Percentiles rank a stretch among this genome's conserved stretches.
These are phyloP conservation scores for Begonia peltatifolia DNA, from an alignment of 306 rosid genomes.

Conservation along the genomic window DNA sequence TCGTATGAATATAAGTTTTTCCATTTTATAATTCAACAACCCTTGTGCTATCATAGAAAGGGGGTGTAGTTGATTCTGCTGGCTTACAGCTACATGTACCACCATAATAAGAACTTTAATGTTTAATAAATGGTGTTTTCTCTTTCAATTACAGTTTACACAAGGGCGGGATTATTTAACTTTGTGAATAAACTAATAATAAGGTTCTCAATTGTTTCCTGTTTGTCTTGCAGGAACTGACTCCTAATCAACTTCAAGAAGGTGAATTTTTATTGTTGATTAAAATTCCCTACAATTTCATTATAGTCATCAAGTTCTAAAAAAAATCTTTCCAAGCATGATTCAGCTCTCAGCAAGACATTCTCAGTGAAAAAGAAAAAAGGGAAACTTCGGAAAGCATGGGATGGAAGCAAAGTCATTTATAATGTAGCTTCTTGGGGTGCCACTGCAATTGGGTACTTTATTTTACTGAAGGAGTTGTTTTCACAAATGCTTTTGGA, in stretches of 20 bases:
- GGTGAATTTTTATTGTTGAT: conserved; percentile 30
- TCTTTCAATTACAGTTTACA: neutral
- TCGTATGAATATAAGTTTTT: too few relatives aligned
- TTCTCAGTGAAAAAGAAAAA: conserved; percentile 77
- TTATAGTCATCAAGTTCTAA: neutral
- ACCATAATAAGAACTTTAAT: too few relatives aligned
- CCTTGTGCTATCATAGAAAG: too few relatives aligned
- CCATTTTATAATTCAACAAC: too few relatives aligned
- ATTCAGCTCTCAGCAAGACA: conserved; percentile 83
- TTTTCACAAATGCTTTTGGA: neutral
- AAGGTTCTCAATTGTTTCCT: conserved; percentile 12
- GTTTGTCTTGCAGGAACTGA: conserved; percentile 62
- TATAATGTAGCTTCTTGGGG: conserved; percentile 99
- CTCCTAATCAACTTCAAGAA: conserved; percentile 85
- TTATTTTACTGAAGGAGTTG: neutral
- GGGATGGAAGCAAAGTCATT: conserved; percentile 96
- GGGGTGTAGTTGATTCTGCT: too few relatives aligned
- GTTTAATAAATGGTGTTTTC: too few relatives aligned
- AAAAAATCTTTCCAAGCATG: too few relatives aligned
- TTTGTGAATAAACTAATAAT: neutral
- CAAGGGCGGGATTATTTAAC: neutral
- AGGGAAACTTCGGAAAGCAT: conserved; percentile 89
- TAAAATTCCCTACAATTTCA: neutral
- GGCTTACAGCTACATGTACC: too few relatives aligned
- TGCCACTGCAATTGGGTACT: conserved; percentile 93